These are phyloP conservation scores for Osmanthus fragrans DNA, from an alignment of 257 asterid genomes.

Conservation along the genomic window DNA sequence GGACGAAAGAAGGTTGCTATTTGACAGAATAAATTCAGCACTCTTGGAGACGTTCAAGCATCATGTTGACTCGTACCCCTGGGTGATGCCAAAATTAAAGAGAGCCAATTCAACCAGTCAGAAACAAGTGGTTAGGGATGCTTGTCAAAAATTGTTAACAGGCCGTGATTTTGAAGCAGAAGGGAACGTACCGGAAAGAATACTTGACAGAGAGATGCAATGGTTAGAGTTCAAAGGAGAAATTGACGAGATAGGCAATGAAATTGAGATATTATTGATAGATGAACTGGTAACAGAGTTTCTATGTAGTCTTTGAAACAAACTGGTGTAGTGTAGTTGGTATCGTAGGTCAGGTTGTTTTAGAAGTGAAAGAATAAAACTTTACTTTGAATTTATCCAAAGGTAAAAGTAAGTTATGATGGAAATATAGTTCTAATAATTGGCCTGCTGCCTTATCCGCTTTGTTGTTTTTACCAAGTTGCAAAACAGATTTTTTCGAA, in stretches of 20 bases:
- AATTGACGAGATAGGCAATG: conserved; percentile 33
- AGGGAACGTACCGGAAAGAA: conserved; percentile 17
- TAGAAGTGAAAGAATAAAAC: not conserved
- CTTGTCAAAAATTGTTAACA: conserved; percentile 19
- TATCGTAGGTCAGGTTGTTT: not conserved
- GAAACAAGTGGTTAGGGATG: conserved; percentile 26
- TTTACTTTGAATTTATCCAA: not conserved
- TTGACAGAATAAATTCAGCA: conserved; percentile 4
- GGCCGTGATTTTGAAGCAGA: conserved; percentile 21
- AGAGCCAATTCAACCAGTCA: conserved; percentile 21
- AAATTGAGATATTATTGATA: conserved; percentile 41
- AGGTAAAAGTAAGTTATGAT: not conserved
- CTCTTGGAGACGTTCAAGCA: not conserved
- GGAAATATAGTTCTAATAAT: not conserved
- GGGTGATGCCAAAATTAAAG: conserved; percentile 4
- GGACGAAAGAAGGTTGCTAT: conserved; percentile 1
- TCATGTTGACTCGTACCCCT: conserved; percentile 2
- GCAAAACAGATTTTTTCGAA: not conserved
- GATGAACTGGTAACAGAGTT: conserved; percentile 41
- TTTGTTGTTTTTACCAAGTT: not conserved
- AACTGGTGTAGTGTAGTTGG: conserved; percentile 2
- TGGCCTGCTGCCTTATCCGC: not conserved
- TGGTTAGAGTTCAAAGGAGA: conserved; percentile 35
- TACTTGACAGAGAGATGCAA: conserved; percentile 36
- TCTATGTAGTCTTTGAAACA: conserved; percentile 25